Percentiles rank a stretch among this genome's conserved stretches.
Conservation (phyloP, 768 basidiomycete genomes). For the Hericium alpestre region DNA sequence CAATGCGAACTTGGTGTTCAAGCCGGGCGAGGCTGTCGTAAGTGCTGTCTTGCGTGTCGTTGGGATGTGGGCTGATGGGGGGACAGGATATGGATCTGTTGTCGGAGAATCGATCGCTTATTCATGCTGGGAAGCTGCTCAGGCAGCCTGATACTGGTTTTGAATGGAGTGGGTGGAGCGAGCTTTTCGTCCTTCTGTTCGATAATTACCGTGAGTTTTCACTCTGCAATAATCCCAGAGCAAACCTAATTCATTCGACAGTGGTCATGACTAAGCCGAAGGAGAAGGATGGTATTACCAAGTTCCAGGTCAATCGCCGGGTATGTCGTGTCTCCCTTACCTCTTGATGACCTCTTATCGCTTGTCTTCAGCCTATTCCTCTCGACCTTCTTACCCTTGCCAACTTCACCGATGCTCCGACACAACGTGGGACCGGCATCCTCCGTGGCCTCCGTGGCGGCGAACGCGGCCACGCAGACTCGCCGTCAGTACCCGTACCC, state of each 20-base stretch:
- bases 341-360: background rate
- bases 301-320: constrained; percentile 72
- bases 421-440: constrained; percentile 64
- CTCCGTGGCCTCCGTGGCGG: constrained; percentile 48
- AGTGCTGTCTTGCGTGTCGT: constrained; percentile 13
- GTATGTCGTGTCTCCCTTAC: constrained; percentile 30
- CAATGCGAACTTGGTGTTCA: constrained; percentile 70
- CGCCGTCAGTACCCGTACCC: constrained; percentile 18
- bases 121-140: constrained; percentile 73
- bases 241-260: constrained; percentile 19
- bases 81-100: constrained; percentile 78
- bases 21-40: constrained; percentile 62
- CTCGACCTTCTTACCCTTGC: constrained; percentile 81
- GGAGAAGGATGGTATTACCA: constrained; percentile 63
- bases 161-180: constrained; percentile 83
- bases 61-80: background rate
- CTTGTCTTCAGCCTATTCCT: constrained; percentile 65
- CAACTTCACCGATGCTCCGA: constrained; percentile 71
- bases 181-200: constrained; percentile 83
- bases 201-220: constrained; percentile 78
- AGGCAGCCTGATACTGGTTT: constrained; percentile 84
- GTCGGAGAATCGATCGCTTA: constrained; percentile 70
- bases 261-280: constrained; percentile 86
- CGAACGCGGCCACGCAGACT: constrained; percentile 18
- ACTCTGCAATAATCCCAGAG: no score